Percentiles rank a stretch among this genome's conserved stretches.
Conservation (phyloP, 331 rosid genomes). For the Cucumis variabilis region DNA sequence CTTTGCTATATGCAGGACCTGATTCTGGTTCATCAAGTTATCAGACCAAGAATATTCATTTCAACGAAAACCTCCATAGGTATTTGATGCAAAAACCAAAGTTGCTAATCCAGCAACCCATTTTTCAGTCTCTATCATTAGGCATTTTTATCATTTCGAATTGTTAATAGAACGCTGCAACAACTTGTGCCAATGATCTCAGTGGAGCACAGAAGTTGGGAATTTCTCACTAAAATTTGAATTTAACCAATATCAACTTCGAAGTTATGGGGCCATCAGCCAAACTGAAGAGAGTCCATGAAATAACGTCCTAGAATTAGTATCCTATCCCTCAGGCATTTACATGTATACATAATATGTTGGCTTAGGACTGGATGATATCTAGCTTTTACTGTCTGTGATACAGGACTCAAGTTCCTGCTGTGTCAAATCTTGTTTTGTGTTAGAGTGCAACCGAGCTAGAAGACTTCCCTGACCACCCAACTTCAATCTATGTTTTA, state of each 20-base stretch:
- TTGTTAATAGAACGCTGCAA: not conserved
- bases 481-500: not conserved
- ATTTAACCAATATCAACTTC: not conserved
- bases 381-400: not conserved
- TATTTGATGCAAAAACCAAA: slow-evolving; percentile 40
- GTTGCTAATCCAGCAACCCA: not conserved
- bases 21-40: slow-evolving; percentile 45
- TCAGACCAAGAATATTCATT: slow-evolving; percentile 58
- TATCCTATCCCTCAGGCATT: not conserved
- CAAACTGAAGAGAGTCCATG: not conserved
- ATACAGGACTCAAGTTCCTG: not conserved
- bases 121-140: slow-evolving; percentile 12
- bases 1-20: slow-evolving; percentile 56
- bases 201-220: not conserved
- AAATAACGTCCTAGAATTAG: not conserved
- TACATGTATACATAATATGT: not conserved
- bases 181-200: not conserved
- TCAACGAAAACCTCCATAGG: slow-evolving; percentile 88
- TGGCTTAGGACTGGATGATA: not conserved
- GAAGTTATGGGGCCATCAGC: not conserved
- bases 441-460: not conserved
- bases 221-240: not conserved
- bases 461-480: not conserved
- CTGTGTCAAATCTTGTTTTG: not conserved
- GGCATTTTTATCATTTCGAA: not conserved